phyloP scores from a whole-genome alignment of 768 basidiomycete species.

The Coprinopsis strossmayeri region DNA sequence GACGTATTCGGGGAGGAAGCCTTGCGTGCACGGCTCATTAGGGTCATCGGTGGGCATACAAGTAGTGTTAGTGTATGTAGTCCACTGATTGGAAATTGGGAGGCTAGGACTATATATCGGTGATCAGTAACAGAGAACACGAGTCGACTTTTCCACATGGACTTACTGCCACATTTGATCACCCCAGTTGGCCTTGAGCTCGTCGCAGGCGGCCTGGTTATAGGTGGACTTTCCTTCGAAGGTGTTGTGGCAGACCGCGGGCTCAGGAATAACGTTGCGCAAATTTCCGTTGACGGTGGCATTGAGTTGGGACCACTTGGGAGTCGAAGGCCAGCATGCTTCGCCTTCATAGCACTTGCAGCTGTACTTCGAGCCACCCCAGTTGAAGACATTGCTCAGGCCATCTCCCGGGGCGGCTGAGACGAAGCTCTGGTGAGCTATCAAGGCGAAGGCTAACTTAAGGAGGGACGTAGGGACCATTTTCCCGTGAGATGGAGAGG shows the following conservation, averaged over 20 bases:
- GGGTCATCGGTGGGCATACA: slow-evolving; percentile 9
- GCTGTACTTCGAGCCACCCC: too few species aligned
- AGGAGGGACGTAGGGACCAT: too few species aligned
- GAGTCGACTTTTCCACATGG: background rate
- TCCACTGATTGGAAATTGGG: slow-evolving; percentile 6
- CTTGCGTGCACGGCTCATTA: slow-evolving; percentile 8
- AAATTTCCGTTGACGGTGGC: slow-evolving; percentile 9
- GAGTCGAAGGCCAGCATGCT: slow-evolving; percentile 3
- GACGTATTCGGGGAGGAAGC: slow-evolving; percentile 12
- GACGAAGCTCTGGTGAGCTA: too few species aligned
- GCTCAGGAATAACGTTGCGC: slow-evolving; percentile 6
- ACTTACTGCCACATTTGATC: slow-evolving; percentile 8
- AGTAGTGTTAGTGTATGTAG: slow-evolving; percentile 9
- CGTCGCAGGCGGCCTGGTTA: background rate
- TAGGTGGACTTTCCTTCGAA: slow-evolving; percentile 9
- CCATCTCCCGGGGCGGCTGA: too few species aligned
- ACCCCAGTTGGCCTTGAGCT: slow-evolving; percentile 1
- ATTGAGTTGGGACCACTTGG: slow-evolving; percentile 7
- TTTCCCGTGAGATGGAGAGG: too few species aligned
- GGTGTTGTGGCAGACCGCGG: slow-evolving; percentile 9
- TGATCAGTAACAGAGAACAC: background rate
- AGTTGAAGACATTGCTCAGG: too few species aligned
- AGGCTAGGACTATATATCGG: slow-evolving; percentile 1
- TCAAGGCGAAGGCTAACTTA: too few species aligned
- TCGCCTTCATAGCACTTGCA: slow-evolving; percentile 13